phyloP scores from a whole-genome alignment of 495 filamentous ascomycete genomes.

The Talaromyces proteolyticus region DNA sequence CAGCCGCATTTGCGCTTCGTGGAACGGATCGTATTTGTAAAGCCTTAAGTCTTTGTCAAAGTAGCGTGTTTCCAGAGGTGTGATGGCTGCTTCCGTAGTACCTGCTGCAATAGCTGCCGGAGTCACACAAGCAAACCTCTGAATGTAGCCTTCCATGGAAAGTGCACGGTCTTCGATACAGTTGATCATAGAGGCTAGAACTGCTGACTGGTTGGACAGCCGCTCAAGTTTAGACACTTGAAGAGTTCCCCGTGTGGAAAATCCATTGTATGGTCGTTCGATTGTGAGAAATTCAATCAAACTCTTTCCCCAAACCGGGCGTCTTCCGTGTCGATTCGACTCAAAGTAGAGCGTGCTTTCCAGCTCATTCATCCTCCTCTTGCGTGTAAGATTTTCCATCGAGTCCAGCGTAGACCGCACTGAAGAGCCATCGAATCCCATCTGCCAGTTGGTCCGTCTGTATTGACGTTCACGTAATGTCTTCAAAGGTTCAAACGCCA shows the following conservation, averaged over 20 bases:
- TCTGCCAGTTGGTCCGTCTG: conserved; percentile 52
- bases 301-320: conserved; percentile 73
- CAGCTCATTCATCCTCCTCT: conserved; percentile 70
- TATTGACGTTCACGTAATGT: conserved; percentile 59
- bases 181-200: conserved; percentile 66
- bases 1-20: conserved; percentile 86
- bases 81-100: conserved; percentile 60
- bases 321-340: conserved; percentile 69
- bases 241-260: conserved; percentile 30
- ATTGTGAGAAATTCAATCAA: conserved; percentile 67
- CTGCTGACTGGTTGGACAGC: conserved; percentile 63
- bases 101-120: conserved; percentile 80
- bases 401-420: conserved; percentile 65
- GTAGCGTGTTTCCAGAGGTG: conserved; percentile 55
- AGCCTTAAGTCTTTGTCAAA: conserved; percentile 44
- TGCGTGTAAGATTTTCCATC: conserved; percentile 64
- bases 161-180: conserved; percentile 67
- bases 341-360: conserved; percentile 78
- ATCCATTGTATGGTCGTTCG: conserved; percentile 41
- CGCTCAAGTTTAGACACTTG: conserved; percentile 55
- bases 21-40: conserved; percentile 73
- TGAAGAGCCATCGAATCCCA: conserved; percentile 54
- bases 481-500: conserved; percentile 55
- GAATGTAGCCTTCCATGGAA: conserved; percentile 65
- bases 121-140: conserved; percentile 86